Evolutionary conservation across 2,329 filamentous ascomycete genomes (phyloP).

Genomic region (Chaetomium sp.): DNA sequence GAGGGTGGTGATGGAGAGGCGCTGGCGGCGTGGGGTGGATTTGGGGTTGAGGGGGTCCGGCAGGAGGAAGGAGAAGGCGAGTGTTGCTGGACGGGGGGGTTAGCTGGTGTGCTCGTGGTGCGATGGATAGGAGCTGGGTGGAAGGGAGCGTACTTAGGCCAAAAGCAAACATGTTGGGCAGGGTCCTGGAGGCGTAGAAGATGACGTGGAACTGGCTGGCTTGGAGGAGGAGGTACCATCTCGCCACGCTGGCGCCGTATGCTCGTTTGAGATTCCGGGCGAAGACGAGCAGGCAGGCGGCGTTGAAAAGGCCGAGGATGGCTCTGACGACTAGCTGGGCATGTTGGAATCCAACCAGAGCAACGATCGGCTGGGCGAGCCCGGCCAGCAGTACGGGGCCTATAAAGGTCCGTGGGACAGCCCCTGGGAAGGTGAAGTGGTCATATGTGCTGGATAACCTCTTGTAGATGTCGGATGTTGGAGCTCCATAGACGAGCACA

Average conservation of each 20-base stretch:
- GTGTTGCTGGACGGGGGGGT: conserved; percentile 58
- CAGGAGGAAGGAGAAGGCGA: conserved; percentile 58
- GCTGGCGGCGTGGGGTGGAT: conserved; percentile 50
- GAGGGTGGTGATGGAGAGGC: conserved; percentile 71
- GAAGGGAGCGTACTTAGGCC: conserved; percentile 62
- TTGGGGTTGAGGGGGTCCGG: conserved; percentile 41
- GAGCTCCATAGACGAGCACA: conserved; percentile 78
- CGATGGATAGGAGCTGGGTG: conserved; percentile 40
- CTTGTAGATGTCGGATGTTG: conserved; percentile 55
- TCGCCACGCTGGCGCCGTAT: conserved; percentile 68
- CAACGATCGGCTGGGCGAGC: conserved; percentile 67
- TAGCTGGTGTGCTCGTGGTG: neutral
- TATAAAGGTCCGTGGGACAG: conserved; percentile 87
- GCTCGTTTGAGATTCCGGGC: conserved; percentile 62
- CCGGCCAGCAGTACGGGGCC: conserved; percentile 77
- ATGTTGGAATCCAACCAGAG: conserved; percentile 56
- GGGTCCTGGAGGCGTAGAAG: conserved; percentile 86
- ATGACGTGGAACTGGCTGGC: conserved; percentile 87
- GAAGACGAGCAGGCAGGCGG: conserved; percentile 67
- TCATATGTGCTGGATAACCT: conserved; percentile 72
- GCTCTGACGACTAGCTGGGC: conserved; percentile 68
- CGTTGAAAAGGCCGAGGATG: conserved; percentile 78
- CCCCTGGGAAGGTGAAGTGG: conserved; percentile 86
- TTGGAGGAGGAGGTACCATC: conserved; percentile 81
- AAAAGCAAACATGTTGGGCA: conserved; percentile 98